These are phyloP conservation scores for Cladosporium colombiae DNA, from an alignment of 2,329 filamentous ascomycete genomes.

Conservation along the genomic window DNA sequence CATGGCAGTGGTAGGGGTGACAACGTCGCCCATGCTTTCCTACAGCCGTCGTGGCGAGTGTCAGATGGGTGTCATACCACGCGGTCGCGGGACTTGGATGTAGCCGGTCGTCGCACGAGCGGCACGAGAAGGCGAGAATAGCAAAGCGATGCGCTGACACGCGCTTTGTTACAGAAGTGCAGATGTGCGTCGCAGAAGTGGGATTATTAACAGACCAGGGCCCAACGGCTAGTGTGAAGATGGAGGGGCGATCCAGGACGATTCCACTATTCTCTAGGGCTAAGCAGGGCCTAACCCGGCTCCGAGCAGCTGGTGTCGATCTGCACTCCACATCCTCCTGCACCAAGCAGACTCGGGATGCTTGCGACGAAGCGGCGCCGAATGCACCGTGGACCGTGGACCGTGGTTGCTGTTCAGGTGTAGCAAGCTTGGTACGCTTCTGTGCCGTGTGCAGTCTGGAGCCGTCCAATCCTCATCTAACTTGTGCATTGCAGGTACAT, in stretches of 20 bases:
- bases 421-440: neutral
- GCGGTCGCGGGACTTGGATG: neutral
- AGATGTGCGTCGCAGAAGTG: slow-evolving; percentile 14
- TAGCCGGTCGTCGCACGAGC: slow-evolving; percentile 17
- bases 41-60: neutral
- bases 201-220: neutral
- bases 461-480: slow-evolving; percentile 2
- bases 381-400: neutral
- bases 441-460: neutral
- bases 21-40: slow-evolving; percentile 5
- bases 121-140: neutral
- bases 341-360: neutral
- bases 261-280: neutral
- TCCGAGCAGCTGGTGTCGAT: slow-evolving; percentile 8
- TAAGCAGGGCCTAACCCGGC: slow-evolving; percentile 1
- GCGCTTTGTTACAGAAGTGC: slow-evolving; percentile 14
- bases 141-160: slow-evolving; percentile 15
- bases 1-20: slow-evolving; percentile 5
- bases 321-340: slow-evolving; percentile 1
- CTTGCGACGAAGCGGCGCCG: slow-evolving; percentile 3
- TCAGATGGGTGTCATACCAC: slow-evolving; percentile 15
- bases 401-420: neutral
- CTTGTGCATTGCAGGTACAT: slow-evolving; percentile 3
- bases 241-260: neutral
- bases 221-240: neutral